These are phyloP conservation scores for Eucalyptus lansdowneana DNA, from an alignment of 345 rosid species.

Conservation along the genomic window DNA sequence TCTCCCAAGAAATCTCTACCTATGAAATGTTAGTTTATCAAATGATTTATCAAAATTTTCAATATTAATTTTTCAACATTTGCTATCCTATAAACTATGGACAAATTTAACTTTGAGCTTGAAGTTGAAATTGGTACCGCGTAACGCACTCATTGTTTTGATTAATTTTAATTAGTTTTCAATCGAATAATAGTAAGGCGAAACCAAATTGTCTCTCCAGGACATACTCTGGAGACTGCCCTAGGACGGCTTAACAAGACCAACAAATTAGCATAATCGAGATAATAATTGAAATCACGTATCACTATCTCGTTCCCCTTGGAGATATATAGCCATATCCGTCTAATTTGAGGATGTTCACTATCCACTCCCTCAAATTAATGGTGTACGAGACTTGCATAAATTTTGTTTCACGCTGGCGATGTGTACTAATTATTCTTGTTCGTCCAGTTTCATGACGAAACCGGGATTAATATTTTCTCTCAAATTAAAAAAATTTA, in stretches of 20 bases:
- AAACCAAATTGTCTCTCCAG: background rate
- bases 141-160: too few species aligned
- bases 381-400: background rate
- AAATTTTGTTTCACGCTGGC: background rate
- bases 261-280: background rate
- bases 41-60: too few species aligned
- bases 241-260: background rate
- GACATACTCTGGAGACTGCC: background rate
- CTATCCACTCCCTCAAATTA: background rate
- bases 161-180: background rate
- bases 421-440: background rate
- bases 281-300: background rate
- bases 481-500: background rate
- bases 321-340: background rate
- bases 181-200: background rate
- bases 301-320: background rate
- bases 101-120: too few species aligned
- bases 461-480: background rate
- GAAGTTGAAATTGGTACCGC: too few species aligned
- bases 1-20: too few species aligned
- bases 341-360: background rate
- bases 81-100: too few species aligned
- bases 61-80: too few species aligned
- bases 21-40: too few species aligned
- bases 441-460: background rate